A percentile compares a stretch with the other conserved stretches of the same genome.
These are phyloP conservation scores for Colletotrichum sp. DNA, from an alignment of 2,329 filamentous ascomycete genomes.

Conservation along the genomic window DNA sequence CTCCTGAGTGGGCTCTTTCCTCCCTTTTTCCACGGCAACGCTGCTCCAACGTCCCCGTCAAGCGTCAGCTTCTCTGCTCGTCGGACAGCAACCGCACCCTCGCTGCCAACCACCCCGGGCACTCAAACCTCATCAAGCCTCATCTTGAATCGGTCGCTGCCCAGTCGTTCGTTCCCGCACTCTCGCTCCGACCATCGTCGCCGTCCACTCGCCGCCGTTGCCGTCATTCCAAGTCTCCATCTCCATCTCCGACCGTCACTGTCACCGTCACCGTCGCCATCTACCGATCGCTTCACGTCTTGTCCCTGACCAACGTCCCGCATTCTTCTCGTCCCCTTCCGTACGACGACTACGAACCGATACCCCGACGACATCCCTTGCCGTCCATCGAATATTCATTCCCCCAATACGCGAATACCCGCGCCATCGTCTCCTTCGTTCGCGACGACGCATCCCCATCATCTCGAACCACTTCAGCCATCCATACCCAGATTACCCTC, in stretches of 20 bases:
- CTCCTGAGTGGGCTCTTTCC: conserved; percentile 14
- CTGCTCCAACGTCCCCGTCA: conserved; percentile 12
- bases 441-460: not conserved
- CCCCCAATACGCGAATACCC: not conserved
- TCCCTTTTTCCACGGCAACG: conserved; percentile 30
- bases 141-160: not conserved
- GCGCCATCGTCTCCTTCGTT: not conserved
- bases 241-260: not conserved
- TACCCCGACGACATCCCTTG: not conserved
- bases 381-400: not conserved
- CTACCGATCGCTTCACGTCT: not conserved
- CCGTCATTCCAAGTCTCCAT: not conserved
- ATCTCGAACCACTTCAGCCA: not conserved
- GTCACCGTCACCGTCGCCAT: not conserved
- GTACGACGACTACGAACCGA: not conserved
- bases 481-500: not conserved
- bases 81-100: conserved; percentile 20
- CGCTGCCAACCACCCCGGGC: not conserved
- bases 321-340: not conserved
- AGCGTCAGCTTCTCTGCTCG: not conserved
- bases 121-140: conserved; percentile 13
- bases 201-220: not conserved
- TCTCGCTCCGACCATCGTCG: conserved; percentile 12
- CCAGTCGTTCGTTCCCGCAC: conserved; percentile 17
- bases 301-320: not conserved